Evolutionary conservation across 352 stramenopile species (phyloP).

Genomic region (Globisporangium spiculum): DNA sequence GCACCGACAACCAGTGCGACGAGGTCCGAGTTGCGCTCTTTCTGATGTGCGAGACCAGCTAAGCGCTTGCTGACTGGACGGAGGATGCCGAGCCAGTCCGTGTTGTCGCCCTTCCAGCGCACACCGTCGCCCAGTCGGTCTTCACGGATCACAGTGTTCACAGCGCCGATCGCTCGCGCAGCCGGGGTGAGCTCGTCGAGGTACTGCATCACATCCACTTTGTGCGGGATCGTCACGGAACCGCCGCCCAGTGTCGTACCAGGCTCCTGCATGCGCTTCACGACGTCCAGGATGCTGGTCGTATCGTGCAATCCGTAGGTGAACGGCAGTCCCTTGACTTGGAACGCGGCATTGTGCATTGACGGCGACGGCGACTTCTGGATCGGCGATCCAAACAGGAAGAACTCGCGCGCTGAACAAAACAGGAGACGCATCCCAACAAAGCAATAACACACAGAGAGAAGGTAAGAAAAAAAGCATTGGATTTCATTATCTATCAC

Average conservation of each 20-base stretch:
- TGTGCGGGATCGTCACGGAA: conserved; percentile 98
- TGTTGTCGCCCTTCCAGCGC: conserved; percentile 94
- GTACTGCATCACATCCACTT: conserved; percentile 93
- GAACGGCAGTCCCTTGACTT: conserved; percentile 82
- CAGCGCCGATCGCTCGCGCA: conserved; percentile 95
- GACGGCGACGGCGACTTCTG: conserved; percentile 93
- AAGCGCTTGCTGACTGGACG: conserved; percentile 86
- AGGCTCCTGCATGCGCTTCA: conserved; percentile 35
- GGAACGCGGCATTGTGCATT: conserved; percentile 97
- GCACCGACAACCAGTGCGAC: conserved; percentile 87
- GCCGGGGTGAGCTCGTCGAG: conserved; percentile 92
- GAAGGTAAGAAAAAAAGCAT: conserved; percentile 12
- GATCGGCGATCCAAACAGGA: conserved; percentile 96
- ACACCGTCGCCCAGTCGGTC: conserved; percentile 39
- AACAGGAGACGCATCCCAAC: conserved; percentile 5
- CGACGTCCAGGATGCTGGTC: conserved; percentile 38
- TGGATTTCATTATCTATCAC: conserved; percentile 9
- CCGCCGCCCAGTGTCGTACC: conserved; percentile 88
- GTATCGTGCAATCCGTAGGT: conserved; percentile 89
- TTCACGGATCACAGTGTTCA: conserved; percentile 95
- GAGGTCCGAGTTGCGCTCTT: conserved; percentile 24
- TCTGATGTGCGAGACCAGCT: neutral
- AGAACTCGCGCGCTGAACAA: conserved; percentile 82
- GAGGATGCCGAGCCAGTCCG: conserved; percentile 97
- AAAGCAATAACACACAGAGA: conserved; percentile 16